Evolutionary conservation across 108 stramenopile genomes (phyloP), one percentile per base, ranked within the genome.

Genomic region (Cyclotella cryptica): DNA sequence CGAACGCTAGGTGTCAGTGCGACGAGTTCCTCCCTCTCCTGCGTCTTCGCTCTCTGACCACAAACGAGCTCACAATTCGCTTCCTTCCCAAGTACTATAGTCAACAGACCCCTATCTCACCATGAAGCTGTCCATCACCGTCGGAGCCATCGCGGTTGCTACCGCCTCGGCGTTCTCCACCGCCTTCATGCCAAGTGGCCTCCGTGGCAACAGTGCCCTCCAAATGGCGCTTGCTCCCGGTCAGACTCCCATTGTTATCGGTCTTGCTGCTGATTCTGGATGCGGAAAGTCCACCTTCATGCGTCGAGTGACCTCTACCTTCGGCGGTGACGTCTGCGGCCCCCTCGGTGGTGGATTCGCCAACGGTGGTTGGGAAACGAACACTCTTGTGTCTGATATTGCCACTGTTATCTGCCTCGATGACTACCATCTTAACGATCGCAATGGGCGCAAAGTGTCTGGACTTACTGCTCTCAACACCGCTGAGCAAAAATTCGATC

Each of bases 241-340:
- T 42, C 81, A 89, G 64, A 88, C 77, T n/a, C 93, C 93, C 49
- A 90, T 97, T 55, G 61, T 98, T 53, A 98, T 98, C 74, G 98
- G 98, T 79, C 96, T 98, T 61, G 98, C 98, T 58, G 98, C 98
- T 68, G 98, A 98, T 71, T 97, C 96, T 71, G 98, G 98, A 35
- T 98, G 98, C 87, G 98, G 98, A 80, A 98, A 98, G 86, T 97
- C 96, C 59, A 98, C 98, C 69, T 98, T 98, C 88, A 98, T 98
- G 98, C 94, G 98, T 70, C 94, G 98, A 70, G 91, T 98, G 8
- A 98, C 98, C 69, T 89, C 83, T 84, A 97, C 96, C 81, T 98
- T 98, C 86, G 98, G 98, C 72, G 97, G 97, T 57, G 94, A 96
- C 27, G 93, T 88, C 44, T 95, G 96, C 54, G 97, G 97, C 51